Evolutionary conservation across 495 filamentous ascomycete species (phyloP).

Genomic region (Filosporella fistucella): DNA sequence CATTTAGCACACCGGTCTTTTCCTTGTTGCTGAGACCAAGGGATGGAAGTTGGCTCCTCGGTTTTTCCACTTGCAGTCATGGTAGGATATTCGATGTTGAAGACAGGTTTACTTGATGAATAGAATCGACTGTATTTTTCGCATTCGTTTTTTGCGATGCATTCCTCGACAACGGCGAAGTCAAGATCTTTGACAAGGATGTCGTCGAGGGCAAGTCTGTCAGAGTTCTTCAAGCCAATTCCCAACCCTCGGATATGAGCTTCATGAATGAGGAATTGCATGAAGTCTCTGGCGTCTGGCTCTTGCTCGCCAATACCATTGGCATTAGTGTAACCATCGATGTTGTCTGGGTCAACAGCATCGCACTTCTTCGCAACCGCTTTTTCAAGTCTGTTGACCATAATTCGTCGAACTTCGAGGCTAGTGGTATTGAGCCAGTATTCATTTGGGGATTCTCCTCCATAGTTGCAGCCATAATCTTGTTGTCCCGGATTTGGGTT

Average conservation of each 20-base stretch:
- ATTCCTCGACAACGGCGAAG: slow-evolving; percentile 71
- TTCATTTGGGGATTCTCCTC: slow-evolving; percentile 63
- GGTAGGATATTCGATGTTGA: slow-evolving; percentile 72
- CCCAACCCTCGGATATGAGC: slow-evolving; percentile 34
- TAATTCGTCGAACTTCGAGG: slow-evolving; percentile 52
- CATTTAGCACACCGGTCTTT: too few species aligned
- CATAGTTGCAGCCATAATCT: slow-evolving; percentile 44
- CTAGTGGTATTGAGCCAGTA: slow-evolving; percentile 57
- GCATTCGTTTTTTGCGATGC: slow-evolving; percentile 56
- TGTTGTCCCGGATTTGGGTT: slow-evolving; percentile 39
- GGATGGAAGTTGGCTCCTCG: too few species aligned
- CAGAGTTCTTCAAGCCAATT: slow-evolving; percentile 64
- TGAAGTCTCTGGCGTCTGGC: slow-evolving; percentile 47
- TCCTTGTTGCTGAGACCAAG: too few species aligned
- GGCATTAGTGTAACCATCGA: slow-evolving; percentile 58
- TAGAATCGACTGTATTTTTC: slow-evolving; percentile 51
- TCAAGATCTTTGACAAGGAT: slow-evolving; percentile 51
- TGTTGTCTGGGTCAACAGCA: slow-evolving; percentile 68
- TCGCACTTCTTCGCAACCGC: slow-evolving; percentile 60
- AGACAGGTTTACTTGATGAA: slow-evolving; percentile 60
- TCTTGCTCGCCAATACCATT: slow-evolving; percentile 53
- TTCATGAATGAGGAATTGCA: slow-evolving; percentile 51
- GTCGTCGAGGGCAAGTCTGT: slow-evolving; percentile 50
- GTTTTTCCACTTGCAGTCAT: too few species aligned
- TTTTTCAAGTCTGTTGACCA: slow-evolving; percentile 51